These are phyloP conservation scores for Fusarium euwallaceae DNA, from an alignment of 2,329 filamentous ascomycete species.

Conservation along the genomic window DNA sequence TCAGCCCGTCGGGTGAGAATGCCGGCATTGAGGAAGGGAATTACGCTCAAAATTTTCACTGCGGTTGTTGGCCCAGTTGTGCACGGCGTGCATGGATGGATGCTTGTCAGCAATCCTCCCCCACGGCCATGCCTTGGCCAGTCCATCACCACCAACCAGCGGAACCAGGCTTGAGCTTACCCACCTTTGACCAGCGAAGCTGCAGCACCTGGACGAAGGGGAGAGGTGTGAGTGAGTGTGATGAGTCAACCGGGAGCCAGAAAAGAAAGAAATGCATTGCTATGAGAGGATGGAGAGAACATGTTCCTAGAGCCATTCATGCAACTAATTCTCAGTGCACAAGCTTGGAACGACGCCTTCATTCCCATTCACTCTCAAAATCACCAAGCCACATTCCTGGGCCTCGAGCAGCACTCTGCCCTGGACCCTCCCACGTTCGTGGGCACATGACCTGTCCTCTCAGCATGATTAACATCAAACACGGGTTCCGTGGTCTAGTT, in stretches of 20 bases:
- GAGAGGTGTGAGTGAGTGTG: background rate
- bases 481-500: slow-evolving; percentile 32
- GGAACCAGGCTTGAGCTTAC: too few species aligned
- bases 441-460: background rate
- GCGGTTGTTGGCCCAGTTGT: background rate
- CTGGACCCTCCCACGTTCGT: background rate
- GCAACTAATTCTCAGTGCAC: background rate
- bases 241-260: background rate
- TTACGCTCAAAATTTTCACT: background rate
- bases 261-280: background rate
- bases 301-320: background rate
- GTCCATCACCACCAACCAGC: background rate
- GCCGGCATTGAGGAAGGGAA: background rate
- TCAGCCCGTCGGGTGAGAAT: background rate
- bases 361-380: background rate
- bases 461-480: fast-evolving
- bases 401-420: too few species aligned
- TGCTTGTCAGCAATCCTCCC: background rate
- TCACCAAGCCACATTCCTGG: too few species aligned
- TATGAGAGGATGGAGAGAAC: background rate
- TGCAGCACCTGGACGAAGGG: too few species aligned
- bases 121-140: background rate
- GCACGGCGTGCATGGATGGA: background rate
- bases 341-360: background rate
- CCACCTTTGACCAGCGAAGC: background rate